Percentiles rank a stretch among this genome's conserved stretches.
Evolutionary conservation across 345 rosid species (phyloP).

Genomic region (Euclidium syriacum): DNA sequence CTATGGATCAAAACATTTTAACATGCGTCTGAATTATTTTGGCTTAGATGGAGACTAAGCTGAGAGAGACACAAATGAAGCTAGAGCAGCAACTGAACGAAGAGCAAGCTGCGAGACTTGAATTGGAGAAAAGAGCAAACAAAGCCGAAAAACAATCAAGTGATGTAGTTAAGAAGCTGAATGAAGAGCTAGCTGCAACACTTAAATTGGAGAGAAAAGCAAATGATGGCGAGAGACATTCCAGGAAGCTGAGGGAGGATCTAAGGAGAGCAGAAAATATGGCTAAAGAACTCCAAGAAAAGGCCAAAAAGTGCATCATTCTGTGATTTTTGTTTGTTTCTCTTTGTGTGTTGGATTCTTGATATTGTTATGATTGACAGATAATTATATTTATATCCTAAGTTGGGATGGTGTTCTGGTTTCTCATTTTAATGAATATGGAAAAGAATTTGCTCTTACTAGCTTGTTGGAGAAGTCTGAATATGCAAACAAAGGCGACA

Average conservation of each 20-base stretch:
- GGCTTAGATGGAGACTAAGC: constrained; percentile 59
- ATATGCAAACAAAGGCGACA: too few relatives aligned
- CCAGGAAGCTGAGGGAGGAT: constrained; percentile 48
- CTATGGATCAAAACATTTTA: too few relatives aligned
- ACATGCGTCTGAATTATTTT: too few relatives aligned
- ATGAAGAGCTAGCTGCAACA: constrained; percentile 65
- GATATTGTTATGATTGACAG: too few relatives aligned
- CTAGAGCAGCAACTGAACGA: constrained; percentile 57
- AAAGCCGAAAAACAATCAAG: constrained; percentile 46
- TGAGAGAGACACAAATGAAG: constrained; percentile 50
- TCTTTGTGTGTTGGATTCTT: too few relatives aligned
- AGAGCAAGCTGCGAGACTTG: constrained; percentile 62
- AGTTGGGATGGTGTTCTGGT: too few relatives aligned
- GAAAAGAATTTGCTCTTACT: too few relatives aligned
- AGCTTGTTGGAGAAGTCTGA: too few relatives aligned
- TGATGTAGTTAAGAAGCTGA: constrained; percentile 50
- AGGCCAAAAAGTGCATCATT: constrained; percentile 45
- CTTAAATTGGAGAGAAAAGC: constrained; percentile 49
- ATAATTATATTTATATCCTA: too few relatives aligned
- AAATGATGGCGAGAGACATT: constrained; percentile 40
- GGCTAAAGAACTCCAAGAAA: constrained; percentile 48
- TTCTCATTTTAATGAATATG: too few relatives aligned
- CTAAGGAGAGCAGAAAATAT: constrained; percentile 48
- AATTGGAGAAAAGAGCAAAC: constrained; percentile 46
- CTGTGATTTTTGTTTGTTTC: too few relatives aligned